Conservation (phyloP, 371 early-diverging fungal species). For the Mortierella sp. region DNA sequence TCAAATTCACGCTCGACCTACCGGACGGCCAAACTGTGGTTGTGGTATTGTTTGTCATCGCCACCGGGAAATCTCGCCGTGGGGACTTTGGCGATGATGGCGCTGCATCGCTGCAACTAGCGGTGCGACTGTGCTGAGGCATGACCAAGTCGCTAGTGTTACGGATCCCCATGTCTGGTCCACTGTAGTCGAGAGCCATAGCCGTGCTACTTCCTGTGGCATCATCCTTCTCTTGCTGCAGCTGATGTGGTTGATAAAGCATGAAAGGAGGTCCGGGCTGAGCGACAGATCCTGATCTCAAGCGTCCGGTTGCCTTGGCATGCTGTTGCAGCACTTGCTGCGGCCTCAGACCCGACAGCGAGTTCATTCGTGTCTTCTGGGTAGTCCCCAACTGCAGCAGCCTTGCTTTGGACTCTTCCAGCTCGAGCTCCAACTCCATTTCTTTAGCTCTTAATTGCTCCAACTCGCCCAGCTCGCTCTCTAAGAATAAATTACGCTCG, state of each 20-base stretch:
- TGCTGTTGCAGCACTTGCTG: neutral
- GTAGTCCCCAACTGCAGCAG: slow-evolving; percentile 16
- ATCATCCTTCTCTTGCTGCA: slow-evolving; percentile 1
- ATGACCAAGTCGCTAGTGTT: neutral
- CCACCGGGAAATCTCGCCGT: slow-evolving; percentile 25
- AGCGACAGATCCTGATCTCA: slow-evolving; percentile 16
- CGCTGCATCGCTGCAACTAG: slow-evolving; percentile 9
- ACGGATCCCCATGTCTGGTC: slow-evolving; percentile 2
- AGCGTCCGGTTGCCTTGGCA: neutral
- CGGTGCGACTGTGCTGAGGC: slow-evolving; percentile 1
- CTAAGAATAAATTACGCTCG: slow-evolving; percentile 32
- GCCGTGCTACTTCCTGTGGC: neutral
- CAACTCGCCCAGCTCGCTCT: slow-evolving; percentile 28
- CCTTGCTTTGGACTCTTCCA: slow-evolving; percentile 17
- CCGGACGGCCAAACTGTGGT: slow-evolving; percentile 43
- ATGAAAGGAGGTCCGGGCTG: slow-evolving; percentile 5
- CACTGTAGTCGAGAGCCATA: neutral
- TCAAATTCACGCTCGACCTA: slow-evolving; percentile 37
- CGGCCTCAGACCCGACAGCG: slow-evolving; percentile 21
- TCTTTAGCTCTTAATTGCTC: slow-evolving; percentile 30
- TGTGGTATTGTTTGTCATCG: slow-evolving; percentile 7
- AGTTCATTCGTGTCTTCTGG: slow-evolving; percentile 12
- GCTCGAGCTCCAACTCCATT: slow-evolving; percentile 17
- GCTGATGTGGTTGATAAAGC: neutral
- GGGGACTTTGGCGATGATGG: slow-evolving; percentile 25